Base-by-base conservation (phyloP, 1,139 yeast genomes). In the Magnusiomyces tetraspermus region DNA sequence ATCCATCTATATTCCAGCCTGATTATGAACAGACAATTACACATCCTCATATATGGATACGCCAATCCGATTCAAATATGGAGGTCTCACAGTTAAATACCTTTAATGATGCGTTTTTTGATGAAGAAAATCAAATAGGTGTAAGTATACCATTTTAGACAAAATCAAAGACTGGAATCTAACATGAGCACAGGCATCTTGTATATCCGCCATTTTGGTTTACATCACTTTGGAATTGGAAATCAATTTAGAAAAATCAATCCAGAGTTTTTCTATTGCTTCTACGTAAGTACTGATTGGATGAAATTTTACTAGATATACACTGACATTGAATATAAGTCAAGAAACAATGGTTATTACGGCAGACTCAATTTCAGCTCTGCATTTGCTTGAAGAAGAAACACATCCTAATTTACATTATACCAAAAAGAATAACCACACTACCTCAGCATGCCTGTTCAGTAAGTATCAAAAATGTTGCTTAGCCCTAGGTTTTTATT, bases 331-430 rank as follows among this genome's bases (percentile, higher is more conserved):
- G 10, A 17, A 8, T n/a, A n/a, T 19, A 38, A 51, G 54, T 11
- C 51, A 49, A 19, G 48, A 56, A 31, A 30, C 51, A 15, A 61
- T 72, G 68, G 59, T 64, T 33, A 53, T 73, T 26, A 75, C 72
- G 58, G 60, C 64, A n/a, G 72, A 71, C 48, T 63, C 73, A 41
- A 57, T 72, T 31, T 55, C 59, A 36, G 63, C 76, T 0, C 55
- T 73, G 4, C 63, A 63, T 43, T 62, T 73, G 1, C 60, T 71
- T 38, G 59, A 56, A 19, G 57, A 54, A 36, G 56, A 55, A 41
- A 40, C 54, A 8, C 61, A 59, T 51, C 61, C 62, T 11, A 56
- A 59, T 33, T 52, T 53, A 30, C 56, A 54, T 33, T 48, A 48
- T 15, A 22, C 49, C 28, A 53, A 33, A 24, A 51, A 15, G 31